Evolutionary conservation across 2,329 filamentous ascomycete species (phyloP).

Genomic region (Hypoxylon sp.): DNA sequence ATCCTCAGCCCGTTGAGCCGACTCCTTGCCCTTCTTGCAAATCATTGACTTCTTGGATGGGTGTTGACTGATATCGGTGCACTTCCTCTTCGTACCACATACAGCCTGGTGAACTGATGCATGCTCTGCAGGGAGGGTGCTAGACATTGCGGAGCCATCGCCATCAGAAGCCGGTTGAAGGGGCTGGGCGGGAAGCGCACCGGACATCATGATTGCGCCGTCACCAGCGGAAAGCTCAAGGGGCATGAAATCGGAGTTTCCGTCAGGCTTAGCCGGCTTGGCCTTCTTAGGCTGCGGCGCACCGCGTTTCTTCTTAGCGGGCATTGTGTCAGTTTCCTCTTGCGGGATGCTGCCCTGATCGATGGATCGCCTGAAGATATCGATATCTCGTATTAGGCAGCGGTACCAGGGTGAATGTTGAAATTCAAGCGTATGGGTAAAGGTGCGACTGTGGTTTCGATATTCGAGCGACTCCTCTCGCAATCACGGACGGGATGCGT

Average conservation of each 20-base stretch:
- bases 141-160: background rate
- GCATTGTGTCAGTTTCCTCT: background rate
- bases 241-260: background rate
- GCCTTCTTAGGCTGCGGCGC: background rate
- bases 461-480: conserved; percentile 28
- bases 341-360: background rate
- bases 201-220: background rate
- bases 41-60: conserved; percentile 11
- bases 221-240: background rate
- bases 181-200: background rate
- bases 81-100: conserved; percentile 1
- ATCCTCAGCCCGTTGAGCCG: conserved; percentile 8
- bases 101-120: background rate
- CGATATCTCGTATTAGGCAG: background rate
- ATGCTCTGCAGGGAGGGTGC: background rate
- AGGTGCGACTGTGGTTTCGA: conserved; percentile 22
- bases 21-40: background rate
- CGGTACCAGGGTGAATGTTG: conserved; percentile 29
- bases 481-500: conserved; percentile 18
- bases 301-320: background rate
- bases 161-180: background rate
- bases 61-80: conserved; percentile 2
- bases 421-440: conserved; percentile 32
- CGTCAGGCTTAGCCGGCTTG: background rate
- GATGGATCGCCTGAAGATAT: background rate